Base-by-base conservation (phyloP, 805 yeast species). In the Wickerhamomyces chambardii region DNA sequence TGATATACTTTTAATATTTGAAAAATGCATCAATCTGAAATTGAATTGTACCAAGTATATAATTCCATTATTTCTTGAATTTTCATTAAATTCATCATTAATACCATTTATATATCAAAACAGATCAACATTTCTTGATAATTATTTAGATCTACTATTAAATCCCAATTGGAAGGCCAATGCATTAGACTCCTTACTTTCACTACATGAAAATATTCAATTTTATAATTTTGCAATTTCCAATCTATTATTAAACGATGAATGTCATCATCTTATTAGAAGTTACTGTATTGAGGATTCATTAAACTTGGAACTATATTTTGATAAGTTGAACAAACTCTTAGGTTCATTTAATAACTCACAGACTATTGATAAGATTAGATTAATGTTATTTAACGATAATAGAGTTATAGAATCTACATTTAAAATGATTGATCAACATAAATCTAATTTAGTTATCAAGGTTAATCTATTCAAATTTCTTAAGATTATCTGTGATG, bases 131-230 rank as follows among this genome's bases (percentile, higher is more conserved):
- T 55, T 61, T 15, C 44, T 69, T 10, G 40, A 56, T 9, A 47
- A 55, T 12, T 60, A 66, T 38, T 47, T 54, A 32, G 56, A 56
- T 18, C 46, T 70, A 6, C 47, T 70, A 14, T 39, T 63, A 17
- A 72, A 69, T 41, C 72, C 75, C 5, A 62, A 66, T 33, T 70
- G 76, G 76, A 72, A 68, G 42, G 66, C 72, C 16, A 68, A 67
- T 50, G 67, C 73, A 4, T 55, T 70, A 44, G 76, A 70, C 35
- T 56, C 75, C 0, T 56, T 66, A 3, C 8, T 32, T 16, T 26
- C 30, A 18, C 31, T 66, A 46, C 42, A 68, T 66, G 75, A 51
- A 43, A 39, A 47, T 50, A 34, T 56, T 47, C 41, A 59, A 49
- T 39, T 48, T 51, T 10, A 7, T 8, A 2, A 7, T 43, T 36